Evolutionary conservation across 805 yeast genomes (phyloP).

Genomic region (Candida mattraensis): DNA sequence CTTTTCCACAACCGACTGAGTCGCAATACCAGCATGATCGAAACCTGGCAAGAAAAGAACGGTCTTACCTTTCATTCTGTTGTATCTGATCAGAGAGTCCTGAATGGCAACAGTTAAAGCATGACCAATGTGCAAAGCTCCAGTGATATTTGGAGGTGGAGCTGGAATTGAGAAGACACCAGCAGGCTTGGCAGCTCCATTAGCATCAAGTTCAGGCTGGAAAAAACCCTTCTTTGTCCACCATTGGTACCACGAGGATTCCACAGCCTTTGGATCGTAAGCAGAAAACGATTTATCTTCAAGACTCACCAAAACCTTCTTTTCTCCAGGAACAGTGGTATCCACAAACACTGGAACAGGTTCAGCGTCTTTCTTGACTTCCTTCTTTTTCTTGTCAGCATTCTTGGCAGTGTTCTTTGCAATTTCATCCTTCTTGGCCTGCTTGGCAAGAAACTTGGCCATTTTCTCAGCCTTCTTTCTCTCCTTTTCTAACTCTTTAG

Average conservation of each 20-base stretch:
- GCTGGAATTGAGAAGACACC: conserved; percentile 91
- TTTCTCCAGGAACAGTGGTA: conserved; percentile 82
- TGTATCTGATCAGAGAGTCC: conserved; percentile 87
- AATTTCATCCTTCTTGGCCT: conserved; percentile 68
- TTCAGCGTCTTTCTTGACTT: conserved; percentile 67
- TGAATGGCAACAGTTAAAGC: conserved; percentile 95
- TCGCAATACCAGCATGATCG: conserved; percentile 99
- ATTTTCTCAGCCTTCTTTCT: conserved; percentile 58
- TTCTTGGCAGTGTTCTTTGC: conserved; percentile 45
- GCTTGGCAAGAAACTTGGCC: conserved; percentile 72
- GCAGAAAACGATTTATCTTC: conserved; percentile 95
- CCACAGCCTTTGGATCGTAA: conserved; percentile 88
- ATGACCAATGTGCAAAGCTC: conserved; percentile 98
- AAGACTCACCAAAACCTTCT: conserved; percentile 80
- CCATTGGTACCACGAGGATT: conserved; percentile 97
- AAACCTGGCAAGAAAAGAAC: conserved; percentile 93
- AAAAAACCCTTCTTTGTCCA: conserved; percentile 89
- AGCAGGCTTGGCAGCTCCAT: conserved; percentile 75
- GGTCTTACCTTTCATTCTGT: conserved; percentile 97
- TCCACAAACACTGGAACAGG: conserved; percentile 86
- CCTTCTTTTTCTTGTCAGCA: conserved; percentile 57
- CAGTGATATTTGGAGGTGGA: conserved; percentile 99
- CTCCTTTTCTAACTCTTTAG: conserved; percentile 72
- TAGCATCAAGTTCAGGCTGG: conserved; percentile 76
- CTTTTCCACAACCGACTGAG: conserved; percentile 97